Evolutionary conservation across 2,329 filamentous ascomycete genomes (phyloP), one percentile per base, ranked within the genome.

Genomic region (Trichoderma harzianum): DNA sequence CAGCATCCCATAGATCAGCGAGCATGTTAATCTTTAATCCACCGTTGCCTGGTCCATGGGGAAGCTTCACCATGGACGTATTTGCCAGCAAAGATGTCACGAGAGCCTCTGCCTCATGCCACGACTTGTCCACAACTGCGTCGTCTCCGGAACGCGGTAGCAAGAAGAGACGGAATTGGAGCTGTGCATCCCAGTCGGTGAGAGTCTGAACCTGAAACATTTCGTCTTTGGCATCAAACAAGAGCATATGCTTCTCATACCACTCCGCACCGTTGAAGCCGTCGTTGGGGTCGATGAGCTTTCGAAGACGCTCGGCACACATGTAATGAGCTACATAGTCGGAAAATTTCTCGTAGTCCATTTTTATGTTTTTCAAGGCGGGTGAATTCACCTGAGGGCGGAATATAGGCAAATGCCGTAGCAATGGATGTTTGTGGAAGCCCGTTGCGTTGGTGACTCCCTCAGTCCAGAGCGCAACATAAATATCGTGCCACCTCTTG

Each of bases 401-500:
- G 7, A 60, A 63, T 7, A 72, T 28, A 16, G 65, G 58, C 11
- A 71, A 28, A 32, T 69, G 53, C 5, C 47, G 24, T 5, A 75
- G 74, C 1, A 81, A 73, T 0, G 80, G 79, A 58, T 82, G 76
- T 32, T 78, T 77, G 62, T 80, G 78, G 55, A 82, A 79, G 30
- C 77, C 78, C 1, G 72, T 66, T 5, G 74, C 73, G 66, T 79
- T 79, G 16, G 78, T 80, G 5, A 60, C 74, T 4, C 77, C 79
- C 21, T 77, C 79, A 7, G 78, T 75, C 82, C 82, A 83, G 10
- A 83, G 74, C 7, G 78, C 73, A 61, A 77, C 69, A 72, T 80
- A 83, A 16, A 81, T 77, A 14, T 81, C 78, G 70, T 83, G 79
- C 83, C 83, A 85, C 71, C 76, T 78, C 73, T 80, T 82, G 70